Evolutionary conservation across 345 rosid species (phyloP).

Genomic region (Combretum micranthum): DNA sequence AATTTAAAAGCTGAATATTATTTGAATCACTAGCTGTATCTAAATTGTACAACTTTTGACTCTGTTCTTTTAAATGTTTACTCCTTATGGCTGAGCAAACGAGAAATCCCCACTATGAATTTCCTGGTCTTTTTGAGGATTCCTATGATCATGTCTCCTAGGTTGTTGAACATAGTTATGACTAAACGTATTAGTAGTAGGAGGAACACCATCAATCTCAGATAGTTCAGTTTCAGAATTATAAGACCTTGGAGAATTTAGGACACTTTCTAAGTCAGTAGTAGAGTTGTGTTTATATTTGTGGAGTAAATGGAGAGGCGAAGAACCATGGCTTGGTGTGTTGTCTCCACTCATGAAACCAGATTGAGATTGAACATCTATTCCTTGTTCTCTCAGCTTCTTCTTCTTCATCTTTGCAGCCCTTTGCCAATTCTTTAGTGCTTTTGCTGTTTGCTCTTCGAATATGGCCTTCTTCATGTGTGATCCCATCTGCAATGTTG

Average conservation of each 20-base stretch:
- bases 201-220: slow-evolving; percentile 13
- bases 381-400: slow-evolving; percentile 13
- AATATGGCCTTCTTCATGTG: slow-evolving; percentile 47
- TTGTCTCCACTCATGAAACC: slow-evolving; percentile 23
- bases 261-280: slow-evolving; percentile 22
- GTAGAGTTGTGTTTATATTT: slow-evolving; percentile 19
- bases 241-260: slow-evolving; percentile 17
- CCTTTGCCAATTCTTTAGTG: slow-evolving; percentile 34
- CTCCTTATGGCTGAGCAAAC: slow-evolving; percentile 10
- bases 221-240: slow-evolving; percentile 27
- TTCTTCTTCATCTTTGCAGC: slow-evolving; percentile 36
- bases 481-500: slow-evolving; percentile 34
- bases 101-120: slow-evolving; percentile 9
- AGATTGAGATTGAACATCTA: neutral
- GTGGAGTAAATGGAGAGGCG: slow-evolving; percentile 30
- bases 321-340: slow-evolving; percentile 25
- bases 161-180: neutral
- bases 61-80: no score
- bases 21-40: no score
- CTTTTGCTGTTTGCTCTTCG: slow-evolving; percentile 37
- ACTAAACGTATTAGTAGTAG: neutral
- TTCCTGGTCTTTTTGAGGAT: neutral
- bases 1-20: no score
- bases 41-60: no score
- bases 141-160: neutral